Base-by-base conservation (phyloP, 2,329 filamentous ascomycete species). In the Aspergillus sp. region DNA sequence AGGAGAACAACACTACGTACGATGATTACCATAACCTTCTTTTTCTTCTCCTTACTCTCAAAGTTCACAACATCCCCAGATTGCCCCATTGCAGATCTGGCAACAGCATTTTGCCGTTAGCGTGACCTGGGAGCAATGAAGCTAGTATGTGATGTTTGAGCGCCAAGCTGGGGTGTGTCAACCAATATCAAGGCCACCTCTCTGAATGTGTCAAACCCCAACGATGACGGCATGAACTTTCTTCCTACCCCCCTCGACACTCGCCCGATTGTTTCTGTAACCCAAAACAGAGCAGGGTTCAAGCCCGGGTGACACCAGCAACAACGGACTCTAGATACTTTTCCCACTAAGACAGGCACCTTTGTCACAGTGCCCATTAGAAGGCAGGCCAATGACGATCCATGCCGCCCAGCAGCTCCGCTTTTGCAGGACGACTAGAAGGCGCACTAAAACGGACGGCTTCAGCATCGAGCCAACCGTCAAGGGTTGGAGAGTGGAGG, bases 81-180 rank as follows among this genome's bases (percentile, higher is more conserved):
- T 23, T 25, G 21, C 17, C 23, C 32, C 25, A 23, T 32, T 62
- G 61, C 58, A 61, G 58, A 61, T 61, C 61, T 52, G 55, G 51
- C 58, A 56, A 42, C 30, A 36, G 17, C n/a, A 47, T 36, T 21
- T 25, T 42, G 52, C 32, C 23, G 53, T 38, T 62, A 62, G 60
- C 58, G 58, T 60, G 51, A 49, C 19, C 8, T 8, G 38, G 47
- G 19, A 58, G 53, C 56, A 61, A 58, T 44, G 56, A 27, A 23
- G 8, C 32, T 36, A 36, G 32, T 13, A 11, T 36, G 8, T 21
- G 21, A 5, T 32, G 23, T 38, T 41, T 17, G 39, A n/a, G 36
- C 47, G 58, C 54, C 58, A 58, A 15, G 54, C 54, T 57, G 17
- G 4, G 32, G 32, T 36, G 53, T 55, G 61, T 54, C 39, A 49